Conservation (phyloP, 2,329 filamentous ascomycete genomes). For the Aspergillus carbonarius region DNA sequence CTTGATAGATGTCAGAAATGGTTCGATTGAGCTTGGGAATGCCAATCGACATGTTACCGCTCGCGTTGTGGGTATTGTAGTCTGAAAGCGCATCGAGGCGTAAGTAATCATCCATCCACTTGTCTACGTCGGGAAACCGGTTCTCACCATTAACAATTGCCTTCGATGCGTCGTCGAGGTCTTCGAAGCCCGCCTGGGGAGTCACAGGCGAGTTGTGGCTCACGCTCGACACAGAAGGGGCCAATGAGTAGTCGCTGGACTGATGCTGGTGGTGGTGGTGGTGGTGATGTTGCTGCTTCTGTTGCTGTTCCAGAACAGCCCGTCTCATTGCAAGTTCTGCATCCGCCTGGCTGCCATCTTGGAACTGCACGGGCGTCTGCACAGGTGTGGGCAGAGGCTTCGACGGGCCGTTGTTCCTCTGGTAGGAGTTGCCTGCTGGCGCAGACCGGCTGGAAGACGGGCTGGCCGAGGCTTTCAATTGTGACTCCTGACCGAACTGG, state of each 20-base stretch:
- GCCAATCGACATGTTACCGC: slow-evolving; percentile 39
- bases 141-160: slow-evolving; percentile 57
- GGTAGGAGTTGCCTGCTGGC: slow-evolving; percentile 42
- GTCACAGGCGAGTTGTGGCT: slow-evolving; percentile 63
- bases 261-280: slow-evolving; percentile 41
- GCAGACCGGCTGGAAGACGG: slow-evolving; percentile 44
- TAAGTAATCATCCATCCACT: slow-evolving; percentile 68
- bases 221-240: slow-evolving; percentile 60
- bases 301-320: slow-evolving; percentile 52
- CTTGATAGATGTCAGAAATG: slow-evolving; percentile 79
- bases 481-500: slow-evolving; percentile 23
- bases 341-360: slow-evolving; percentile 45
- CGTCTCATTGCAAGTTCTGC: slow-evolving; percentile 62
- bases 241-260: slow-evolving; percentile 51
- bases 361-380: slow-evolving; percentile 52
- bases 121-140: slow-evolving; percentile 34
- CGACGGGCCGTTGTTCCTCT: slow-evolving; percentile 41
- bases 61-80: slow-evolving; percentile 49
- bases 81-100: slow-evolving; percentile 57
- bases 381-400: slow-evolving; percentile 58
- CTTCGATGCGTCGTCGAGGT: slow-evolving; percentile 53
- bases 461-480: slow-evolving; percentile 43
- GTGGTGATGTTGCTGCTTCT: slow-evolving; percentile 35
- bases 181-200: slow-evolving; percentile 57
- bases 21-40: slow-evolving; percentile 79